Evolutionary conservation across 495 filamentous ascomycete species (phyloP).

Genomic region (Mytilinidion resinicola): DNA sequence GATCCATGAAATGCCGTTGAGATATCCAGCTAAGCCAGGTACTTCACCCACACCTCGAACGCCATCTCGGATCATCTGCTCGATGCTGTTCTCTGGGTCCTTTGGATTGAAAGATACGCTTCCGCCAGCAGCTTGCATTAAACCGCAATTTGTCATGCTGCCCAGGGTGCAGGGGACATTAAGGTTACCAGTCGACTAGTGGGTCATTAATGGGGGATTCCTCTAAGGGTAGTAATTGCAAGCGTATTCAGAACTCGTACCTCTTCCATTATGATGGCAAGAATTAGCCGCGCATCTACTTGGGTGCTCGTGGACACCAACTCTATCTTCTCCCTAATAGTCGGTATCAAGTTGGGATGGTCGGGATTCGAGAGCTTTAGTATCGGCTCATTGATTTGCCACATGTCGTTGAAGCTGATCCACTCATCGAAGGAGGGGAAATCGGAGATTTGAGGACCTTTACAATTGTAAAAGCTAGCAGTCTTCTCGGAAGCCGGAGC

Average conservation of each 20-base stretch:
- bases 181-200: background rate
- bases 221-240: background rate
- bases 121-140: background rate
- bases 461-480: background rate
- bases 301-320: background rate
- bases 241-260: background rate
- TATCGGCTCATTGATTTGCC: background rate
- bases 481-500: background rate
- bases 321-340: background rate
- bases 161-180: background rate
- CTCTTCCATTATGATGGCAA: background rate
- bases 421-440: background rate
- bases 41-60: background rate
- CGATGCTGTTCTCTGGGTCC: background rate
- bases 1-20: background rate
- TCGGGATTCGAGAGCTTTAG: background rate
- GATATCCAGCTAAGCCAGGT: background rate
- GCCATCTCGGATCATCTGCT: background rate
- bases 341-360: background rate
- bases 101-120: background rate
- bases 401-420: constrained; percentile 1
- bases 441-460: background rate
- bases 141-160: background rate
- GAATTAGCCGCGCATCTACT: background rate
- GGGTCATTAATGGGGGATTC: background rate